phyloP scores from a whole-genome alignment of 164 flowering plant species.

The Buxus sempervirens region DNA sequence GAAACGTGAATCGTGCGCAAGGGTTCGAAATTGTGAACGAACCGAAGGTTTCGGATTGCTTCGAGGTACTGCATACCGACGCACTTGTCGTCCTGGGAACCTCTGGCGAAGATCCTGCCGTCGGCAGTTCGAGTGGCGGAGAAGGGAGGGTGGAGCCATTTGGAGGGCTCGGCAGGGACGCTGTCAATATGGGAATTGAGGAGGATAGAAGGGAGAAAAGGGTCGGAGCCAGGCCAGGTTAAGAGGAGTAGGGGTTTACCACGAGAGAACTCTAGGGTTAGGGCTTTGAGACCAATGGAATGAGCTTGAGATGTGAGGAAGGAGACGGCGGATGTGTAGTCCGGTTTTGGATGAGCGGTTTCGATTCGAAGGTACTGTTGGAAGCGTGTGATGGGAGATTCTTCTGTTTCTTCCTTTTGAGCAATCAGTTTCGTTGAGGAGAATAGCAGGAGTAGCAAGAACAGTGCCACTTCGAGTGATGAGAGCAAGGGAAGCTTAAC shows the following conservation, averaged over 20 bases:
- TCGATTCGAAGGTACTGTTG: conserved; percentile 64
- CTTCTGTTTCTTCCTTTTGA: conserved; percentile 16
- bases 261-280: conserved; percentile 45
- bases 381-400: conserved; percentile 53
- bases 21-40: conserved; percentile 24
- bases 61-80: conserved; percentile 55
- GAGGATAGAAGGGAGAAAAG: conserved; percentile 78
- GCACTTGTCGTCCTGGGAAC: conserved; percentile 93
- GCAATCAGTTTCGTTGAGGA: background rate
- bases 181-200: conserved; percentile 89
- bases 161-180: conserved; percentile 87
- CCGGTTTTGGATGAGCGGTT: conserved; percentile 84
- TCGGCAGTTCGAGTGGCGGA: conserved; percentile 44
- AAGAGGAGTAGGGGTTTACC: conserved; percentile 68
- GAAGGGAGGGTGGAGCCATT: conserved; percentile 86
- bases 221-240: conserved; percentile 70
- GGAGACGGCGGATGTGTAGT: conserved; percentile 59
- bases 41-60: conserved; percentile 38
- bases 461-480: background rate
- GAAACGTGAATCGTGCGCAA: conserved; percentile 51
- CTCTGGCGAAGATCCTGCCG: conserved; percentile 80
- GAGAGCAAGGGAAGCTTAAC: background rate
- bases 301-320: conserved; percentile 52
- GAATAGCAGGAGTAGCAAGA: conserved; percentile 11
- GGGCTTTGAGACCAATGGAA: conserved; percentile 44